A percentile compares a stretch with the other conserved stretches of the same genome.
Conservation (phyloP, 345 rosid species). For the Lenwebbia sp. region DNA sequence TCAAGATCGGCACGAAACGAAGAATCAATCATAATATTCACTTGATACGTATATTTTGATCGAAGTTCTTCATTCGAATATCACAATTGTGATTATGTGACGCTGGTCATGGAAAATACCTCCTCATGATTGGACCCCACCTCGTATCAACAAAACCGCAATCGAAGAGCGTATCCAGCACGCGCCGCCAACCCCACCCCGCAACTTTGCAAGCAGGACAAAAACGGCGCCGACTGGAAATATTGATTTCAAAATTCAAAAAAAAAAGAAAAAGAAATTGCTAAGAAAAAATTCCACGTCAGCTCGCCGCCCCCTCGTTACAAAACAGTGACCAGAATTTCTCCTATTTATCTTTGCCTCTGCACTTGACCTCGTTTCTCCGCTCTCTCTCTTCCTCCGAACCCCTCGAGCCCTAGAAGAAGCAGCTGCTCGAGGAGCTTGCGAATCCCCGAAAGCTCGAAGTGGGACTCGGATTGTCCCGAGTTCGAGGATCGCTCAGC, state of each 20-base stretch:
- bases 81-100: no score
- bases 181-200: neutral
- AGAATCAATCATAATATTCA: neutral
- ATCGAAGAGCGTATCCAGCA: neutral
- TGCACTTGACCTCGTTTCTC: neutral
- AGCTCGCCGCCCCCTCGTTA: neutral
- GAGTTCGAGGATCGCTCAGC: no score
- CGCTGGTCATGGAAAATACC: neutral
- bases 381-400: neutral
- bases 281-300: neutral
- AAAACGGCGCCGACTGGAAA: neutral
- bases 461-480: no score
- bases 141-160: neutral
- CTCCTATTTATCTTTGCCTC: neutral
- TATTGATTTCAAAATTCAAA: neutral
- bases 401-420: neutral
- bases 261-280: neutral
- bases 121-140: neutral
- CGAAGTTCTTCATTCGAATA: no score
- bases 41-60: neutral
- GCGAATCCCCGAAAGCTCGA: neutral
- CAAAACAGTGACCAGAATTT: neutral
- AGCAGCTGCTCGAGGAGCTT: neutral
- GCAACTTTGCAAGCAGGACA: neutral
- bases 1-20: no score